Percentiles rank a stretch among this genome's conserved stretches.
phyloP scores from a whole-genome alignment of 1,139 yeast genomes.

The Hyphopichia khmerensis region DNA sequence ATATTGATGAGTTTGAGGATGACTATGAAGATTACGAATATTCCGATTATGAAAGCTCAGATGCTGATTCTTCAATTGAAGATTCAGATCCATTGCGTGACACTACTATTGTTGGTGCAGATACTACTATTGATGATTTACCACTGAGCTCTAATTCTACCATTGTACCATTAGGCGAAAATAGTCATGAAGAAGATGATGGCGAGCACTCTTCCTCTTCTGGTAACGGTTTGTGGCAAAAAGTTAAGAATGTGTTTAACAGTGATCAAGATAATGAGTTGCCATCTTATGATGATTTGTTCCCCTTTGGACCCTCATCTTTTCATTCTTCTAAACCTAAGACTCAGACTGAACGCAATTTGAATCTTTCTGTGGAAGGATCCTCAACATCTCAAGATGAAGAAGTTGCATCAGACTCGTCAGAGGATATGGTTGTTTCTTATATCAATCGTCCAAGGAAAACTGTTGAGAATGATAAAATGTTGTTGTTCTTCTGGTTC shows the following conservation, averaged over 20 bases:
- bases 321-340: slow-evolving; percentile 29
- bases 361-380: slow-evolving; percentile 17
- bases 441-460: slow-evolving; percentile 60
- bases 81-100: slow-evolving; percentile 8
- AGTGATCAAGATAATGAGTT: slow-evolving; percentile 35
- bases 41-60: slow-evolving; percentile 21
- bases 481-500: slow-evolving; percentile 87
- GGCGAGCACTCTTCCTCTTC: slow-evolving; percentile 7
- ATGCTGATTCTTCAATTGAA: slow-evolving; percentile 16
- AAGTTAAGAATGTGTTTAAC: slow-evolving; percentile 59
- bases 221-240: slow-evolving; percentile 54
- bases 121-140: slow-evolving; percentile 5
- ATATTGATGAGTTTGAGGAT: slow-evolving; percentile 26
- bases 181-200: slow-evolving; percentile 7
- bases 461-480: slow-evolving; percentile 75
- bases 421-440: slow-evolving; percentile 53
- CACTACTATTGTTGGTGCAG: slow-evolving; percentile 3
- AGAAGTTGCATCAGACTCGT: slow-evolving; percentile 45
- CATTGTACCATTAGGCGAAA: slow-evolving; percentile 6
- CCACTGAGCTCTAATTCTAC: slow-evolving; percentile 11
- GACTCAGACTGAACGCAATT: slow-evolving; percentile 33
- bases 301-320: slow-evolving; percentile 57
- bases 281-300: slow-evolving; percentile 81
- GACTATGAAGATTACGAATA: slow-evolving; percentile 17
- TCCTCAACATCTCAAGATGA: slow-evolving; percentile 7